Conservation (phyloP, 257 asterid genomes). For the Plantago elongata region DNA sequence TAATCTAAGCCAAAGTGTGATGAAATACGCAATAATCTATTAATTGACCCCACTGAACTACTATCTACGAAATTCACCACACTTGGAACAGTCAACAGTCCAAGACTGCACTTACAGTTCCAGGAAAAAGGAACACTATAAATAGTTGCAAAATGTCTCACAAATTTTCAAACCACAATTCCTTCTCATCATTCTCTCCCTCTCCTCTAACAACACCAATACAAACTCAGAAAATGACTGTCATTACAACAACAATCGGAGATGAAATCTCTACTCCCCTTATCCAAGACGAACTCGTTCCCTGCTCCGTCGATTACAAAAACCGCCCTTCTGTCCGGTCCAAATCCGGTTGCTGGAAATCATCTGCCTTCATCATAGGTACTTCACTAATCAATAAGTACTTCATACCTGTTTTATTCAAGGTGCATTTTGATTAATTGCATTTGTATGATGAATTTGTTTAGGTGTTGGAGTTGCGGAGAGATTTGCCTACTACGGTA, state of each 20-base stretch:
- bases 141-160: no score
- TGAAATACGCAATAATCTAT: no score
- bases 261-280: background rate
- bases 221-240: no score
- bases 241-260: background rate
- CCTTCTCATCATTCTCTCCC: no score
- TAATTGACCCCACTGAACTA: no score
- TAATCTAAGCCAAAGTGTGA: no score
- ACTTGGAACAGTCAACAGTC: no score
- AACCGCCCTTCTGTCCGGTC: slow-evolving; percentile 8
- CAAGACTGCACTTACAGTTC: no score
- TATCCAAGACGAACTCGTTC: background rate
- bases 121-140: no score
- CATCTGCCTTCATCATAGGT: slow-evolving; percentile 7
- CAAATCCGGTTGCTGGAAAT: slow-evolving; percentile 18
- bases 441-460: background rate
- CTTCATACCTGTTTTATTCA: background rate
- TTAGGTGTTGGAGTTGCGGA: slow-evolving; percentile 19
- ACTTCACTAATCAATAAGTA: background rate
- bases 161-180: no score
- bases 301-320: slow-evolving; percentile 1
- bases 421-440: background rate
- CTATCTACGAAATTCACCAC: no score
- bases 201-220: no score
- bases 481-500: slow-evolving; percentile 15